Evolutionary conservation across 345 rosid species (phyloP).

Genomic region (Limnanthes douglasii): DNA sequence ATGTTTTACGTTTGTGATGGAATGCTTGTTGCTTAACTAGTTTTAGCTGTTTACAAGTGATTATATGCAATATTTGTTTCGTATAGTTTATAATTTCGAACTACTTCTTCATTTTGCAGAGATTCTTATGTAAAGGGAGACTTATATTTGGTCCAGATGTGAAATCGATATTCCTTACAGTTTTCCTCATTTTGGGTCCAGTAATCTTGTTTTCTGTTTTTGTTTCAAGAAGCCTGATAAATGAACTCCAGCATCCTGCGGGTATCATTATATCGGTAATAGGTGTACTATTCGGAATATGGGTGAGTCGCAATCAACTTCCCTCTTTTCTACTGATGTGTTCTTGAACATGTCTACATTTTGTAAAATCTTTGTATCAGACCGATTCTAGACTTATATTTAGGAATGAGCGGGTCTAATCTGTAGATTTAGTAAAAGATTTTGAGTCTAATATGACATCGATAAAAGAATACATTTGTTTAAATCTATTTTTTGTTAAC

Average conservation of each 20-base stretch:
- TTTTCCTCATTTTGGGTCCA: conserved; percentile 48
- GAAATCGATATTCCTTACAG: conserved; percentile 58
- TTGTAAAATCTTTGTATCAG: too few species aligned
- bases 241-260: conserved; percentile 25
- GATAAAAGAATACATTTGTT: conserved; percentile 9
- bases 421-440: too few species aligned
- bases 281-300: conserved; percentile 22
- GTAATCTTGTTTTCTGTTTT: conserved; percentile 56
- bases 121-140: conserved; percentile 69
- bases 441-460: too few species aligned
- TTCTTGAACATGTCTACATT: too few species aligned
- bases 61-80: too few species aligned
- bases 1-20: too few species aligned
- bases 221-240: conserved; percentile 34
- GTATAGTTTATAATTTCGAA: too few species aligned
- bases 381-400: too few species aligned
- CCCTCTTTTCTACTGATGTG: conserved; percentile 10
- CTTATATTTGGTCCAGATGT: conserved; percentile 75
- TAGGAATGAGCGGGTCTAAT: too few species aligned
- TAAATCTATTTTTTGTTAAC: background rate
- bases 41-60: too few species aligned
- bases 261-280: conserved; percentile 27
- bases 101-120: too few species aligned
- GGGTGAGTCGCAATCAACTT: conserved; percentile 22
- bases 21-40: too few species aligned